These are phyloP conservation scores for Candida maris DNA, from an alignment of 805 yeast species.

Conservation along the genomic window DNA sequence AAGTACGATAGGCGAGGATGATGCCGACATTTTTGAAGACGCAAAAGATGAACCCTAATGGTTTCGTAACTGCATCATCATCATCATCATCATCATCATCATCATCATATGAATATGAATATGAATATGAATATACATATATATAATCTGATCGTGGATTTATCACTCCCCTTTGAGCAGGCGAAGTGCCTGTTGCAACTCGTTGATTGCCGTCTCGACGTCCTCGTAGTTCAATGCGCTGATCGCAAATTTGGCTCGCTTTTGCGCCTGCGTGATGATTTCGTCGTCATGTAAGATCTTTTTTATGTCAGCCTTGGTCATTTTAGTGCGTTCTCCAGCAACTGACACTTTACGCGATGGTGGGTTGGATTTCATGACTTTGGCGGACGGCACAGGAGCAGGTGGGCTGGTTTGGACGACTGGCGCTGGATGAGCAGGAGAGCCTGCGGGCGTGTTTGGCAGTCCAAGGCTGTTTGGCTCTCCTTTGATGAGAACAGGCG, in stretches of 20 bases:
- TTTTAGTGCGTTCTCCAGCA: conserved; percentile 6
- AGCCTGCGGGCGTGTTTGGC: conserved; percentile 25
- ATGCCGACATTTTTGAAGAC: conserved; percentile 21
- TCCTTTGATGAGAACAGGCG: conserved; percentile 31
- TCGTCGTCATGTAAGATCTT: conserved; percentile 53
- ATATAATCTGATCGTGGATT: too few relatives aligned
- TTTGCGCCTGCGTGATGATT: conserved; percentile 57
- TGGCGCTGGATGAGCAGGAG: conserved; percentile 5
- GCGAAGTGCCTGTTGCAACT: conserved; percentile 52
- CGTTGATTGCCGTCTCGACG: conserved; percentile 60
- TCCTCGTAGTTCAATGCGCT: conserved; percentile 81
- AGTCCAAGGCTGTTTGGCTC: conserved; percentile 28
- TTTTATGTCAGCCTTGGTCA: conserved; percentile 38
- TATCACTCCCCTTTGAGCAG: conserved; percentile 31
- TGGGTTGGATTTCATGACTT: conserved; percentile 8
- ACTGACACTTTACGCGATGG: conserved; percentile 5
- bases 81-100: too few relatives aligned
- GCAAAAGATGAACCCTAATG: conserved; percentile 19
- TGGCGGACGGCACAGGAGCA: conserved; percentile 1
- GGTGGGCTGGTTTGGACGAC: background rate
- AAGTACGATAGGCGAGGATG: conserved; percentile 2
- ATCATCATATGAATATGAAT: background rate
- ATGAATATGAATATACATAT: background rate
- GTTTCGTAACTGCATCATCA: background rate
- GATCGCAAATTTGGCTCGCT: conserved; percentile 69